Base-by-base conservation (phyloP, 192 early-diverging fungal genomes). In the Podila verticillata region DNA sequence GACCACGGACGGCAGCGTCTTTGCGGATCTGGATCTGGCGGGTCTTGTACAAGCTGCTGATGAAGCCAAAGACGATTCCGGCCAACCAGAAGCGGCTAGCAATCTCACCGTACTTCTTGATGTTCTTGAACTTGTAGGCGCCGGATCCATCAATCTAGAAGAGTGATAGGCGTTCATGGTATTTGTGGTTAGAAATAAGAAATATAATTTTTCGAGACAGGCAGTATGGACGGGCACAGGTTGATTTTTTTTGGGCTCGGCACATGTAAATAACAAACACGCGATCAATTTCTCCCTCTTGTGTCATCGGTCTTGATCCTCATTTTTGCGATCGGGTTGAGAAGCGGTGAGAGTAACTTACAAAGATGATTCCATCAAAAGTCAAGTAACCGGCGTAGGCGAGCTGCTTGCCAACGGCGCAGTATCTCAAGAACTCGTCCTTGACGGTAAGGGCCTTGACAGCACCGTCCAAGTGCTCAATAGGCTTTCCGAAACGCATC, bases 1-100 rank as follows among this genome's bases (percentile, higher is more conserved):
- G 65, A 73, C 83, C 74, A 67, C 81, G 64, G 51, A 59, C n/a
- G 54, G 80, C 68, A 48, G 59, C 57, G 54, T 82, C 74, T 49
- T 85, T 66, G 34, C 87, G 85, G 32, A 84, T 80, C 49, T 74
- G 66, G 72, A 87, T 85, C 65, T 87, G 71, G 47, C 86, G 84
- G 48, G 93, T 83, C 78, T 92, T 89, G 82, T 95, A 92, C 8
- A 93, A 36, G 61, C 90, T 85, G 29, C 86, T 80, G 29, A 91
- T 28, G 65, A 93, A 72, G n/a, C 91, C 90, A 54, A 87, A 87
- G 15, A 84, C 48, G 58, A 95, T 74, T 48, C 87, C 91, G 10
- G 82, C 73, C 54, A 93, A 70, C 94, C 94, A 95, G 75, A 86
- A 91, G 70, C 87, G 88, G 83, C 73, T 70, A 44, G 90, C 90